These are phyloP conservation scores for Aphanomyces euteiches DNA, from an alignment of 352 stramenopile species.

Conservation along the genomic window DNA sequence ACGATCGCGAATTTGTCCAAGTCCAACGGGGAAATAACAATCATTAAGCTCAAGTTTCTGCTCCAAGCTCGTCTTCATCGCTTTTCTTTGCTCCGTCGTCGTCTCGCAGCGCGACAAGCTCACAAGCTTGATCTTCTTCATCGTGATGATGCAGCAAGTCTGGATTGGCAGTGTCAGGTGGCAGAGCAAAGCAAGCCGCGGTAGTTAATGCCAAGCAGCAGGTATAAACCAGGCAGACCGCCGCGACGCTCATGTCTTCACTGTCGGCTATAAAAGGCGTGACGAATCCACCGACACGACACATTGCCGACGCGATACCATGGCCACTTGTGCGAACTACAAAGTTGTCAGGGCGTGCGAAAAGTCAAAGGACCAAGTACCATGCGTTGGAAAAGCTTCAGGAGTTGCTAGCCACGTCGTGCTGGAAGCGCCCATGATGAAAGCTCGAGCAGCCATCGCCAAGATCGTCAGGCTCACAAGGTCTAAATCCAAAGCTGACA, in stretches of 20 bases:
- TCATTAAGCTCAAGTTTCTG: too few species aligned
- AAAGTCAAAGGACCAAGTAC: neutral
- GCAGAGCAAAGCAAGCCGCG: neutral
- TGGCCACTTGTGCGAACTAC: slow-evolving; percentile 25
- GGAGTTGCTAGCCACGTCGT: slow-evolving; percentile 28
- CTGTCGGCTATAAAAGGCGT: slow-evolving; percentile 25
- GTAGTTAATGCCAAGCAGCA: slow-evolving; percentile 8
- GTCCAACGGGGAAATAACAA: too few species aligned
- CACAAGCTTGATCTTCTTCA: neutral
- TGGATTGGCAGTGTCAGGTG: slow-evolving; percentile 17
- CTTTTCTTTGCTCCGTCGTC: neutral
- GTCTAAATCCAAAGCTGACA: slow-evolving; percentile 11
- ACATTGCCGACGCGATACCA: slow-evolving; percentile 25
- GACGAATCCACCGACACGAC: slow-evolving; percentile 25
- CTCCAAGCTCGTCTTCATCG: too few species aligned
- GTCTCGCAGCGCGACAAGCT: slow-evolving; percentile 5
- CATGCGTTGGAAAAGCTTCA: slow-evolving; percentile 28
- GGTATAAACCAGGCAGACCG: slow-evolving; percentile 21
- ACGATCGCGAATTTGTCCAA: too few species aligned
- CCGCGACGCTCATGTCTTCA: slow-evolving; percentile 14
- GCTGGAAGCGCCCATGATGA: slow-evolving; percentile 29
- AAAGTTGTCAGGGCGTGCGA: neutral
- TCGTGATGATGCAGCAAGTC: neutral
- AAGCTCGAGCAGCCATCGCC: slow-evolving; percentile 21
- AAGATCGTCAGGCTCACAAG: slow-evolving; percentile 10